Evolutionary conservation across 306 rosid genomes (phyloP).

Genomic region (Spatholobus suberectus): DNA sequence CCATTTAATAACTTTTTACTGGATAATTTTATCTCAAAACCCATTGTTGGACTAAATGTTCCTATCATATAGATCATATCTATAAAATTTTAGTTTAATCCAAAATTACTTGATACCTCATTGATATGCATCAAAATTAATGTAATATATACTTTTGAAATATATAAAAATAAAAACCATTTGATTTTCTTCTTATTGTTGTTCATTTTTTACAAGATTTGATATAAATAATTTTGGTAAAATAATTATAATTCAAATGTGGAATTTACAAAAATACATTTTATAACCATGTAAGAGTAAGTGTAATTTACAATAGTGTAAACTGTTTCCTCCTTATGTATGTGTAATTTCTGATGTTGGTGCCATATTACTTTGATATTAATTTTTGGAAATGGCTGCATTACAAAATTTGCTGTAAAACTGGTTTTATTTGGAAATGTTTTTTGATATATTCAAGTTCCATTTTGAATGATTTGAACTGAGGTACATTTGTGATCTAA

Average conservation of each 20-base stretch:
- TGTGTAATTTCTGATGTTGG: not conserved
- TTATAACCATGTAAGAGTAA: not conserved
- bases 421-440: not conserved
- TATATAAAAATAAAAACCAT: not conserved
- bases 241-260: not conserved
- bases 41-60: not conserved
- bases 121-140: not conserved
- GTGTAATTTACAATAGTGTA: not conserved
- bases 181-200: not conserved
- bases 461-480: slow-evolving; percentile 10
- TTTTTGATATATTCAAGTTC: not conserved
- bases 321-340: not conserved
- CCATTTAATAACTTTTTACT: not conserved
- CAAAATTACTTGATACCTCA: not conserved
- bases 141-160: not conserved
- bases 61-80: not conserved
- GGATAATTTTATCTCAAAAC: not conserved
- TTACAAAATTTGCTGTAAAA: not conserved
- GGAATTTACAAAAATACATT: not conserved
- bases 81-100: not conserved
- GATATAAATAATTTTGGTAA: not conserved
- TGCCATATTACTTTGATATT: not conserved
- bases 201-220: not conserved
- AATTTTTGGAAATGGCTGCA: not conserved
- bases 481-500: slow-evolving; percentile 23